Base-by-base conservation (phyloP, 306 rosid genomes). In the Castanospermum australe region DNA sequence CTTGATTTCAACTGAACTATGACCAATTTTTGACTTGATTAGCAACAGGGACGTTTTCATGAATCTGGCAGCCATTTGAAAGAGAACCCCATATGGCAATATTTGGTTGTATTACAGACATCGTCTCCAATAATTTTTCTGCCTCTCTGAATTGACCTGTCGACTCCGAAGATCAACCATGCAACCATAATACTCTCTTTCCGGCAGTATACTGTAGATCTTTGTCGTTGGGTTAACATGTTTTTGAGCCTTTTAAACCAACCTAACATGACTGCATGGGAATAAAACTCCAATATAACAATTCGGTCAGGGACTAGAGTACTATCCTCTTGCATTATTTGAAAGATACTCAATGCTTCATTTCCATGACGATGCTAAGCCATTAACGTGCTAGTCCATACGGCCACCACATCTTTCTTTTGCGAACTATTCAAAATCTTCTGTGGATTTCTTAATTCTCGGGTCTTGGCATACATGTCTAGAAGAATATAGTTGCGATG, bases 81-180 rank as follows among this genome's bases (percentile, higher is more conserved):
- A 94, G 81, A 75, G 96, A 90, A 72, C 94, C 85, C 98, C 90
- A 88, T 45, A 88, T 83, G 61, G 83, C 78, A 78, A 81, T 36
- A 64, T 88, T 88, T 30, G 89, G 94, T 67, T 78, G 67, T 45
- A n/a, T n/a, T n/a, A 84, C 55, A 5, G 88, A 64, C 93, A 90
- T 94, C 30, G 78, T 82, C 75, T 78, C 79, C 76, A 89, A 56
- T 41, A 94, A 69, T 18, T 81, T 79, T 79, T 78, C 80, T 6
- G 88, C 98, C 86, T 92, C 94, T 84, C 80, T 69, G 28, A 90
- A 87, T 38, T 9, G 60, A 62, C 97, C 97, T 1, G 94, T 93
- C 94, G 81, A 66, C 98, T 89, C 84, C 90, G 82, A 65, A 94
- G 89, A 84, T 90, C 96, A 68, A 90, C 76, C 98, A 89, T 79